Conservation (phyloP, 805 yeast species). For the Cyberlindnera americana region DNA sequence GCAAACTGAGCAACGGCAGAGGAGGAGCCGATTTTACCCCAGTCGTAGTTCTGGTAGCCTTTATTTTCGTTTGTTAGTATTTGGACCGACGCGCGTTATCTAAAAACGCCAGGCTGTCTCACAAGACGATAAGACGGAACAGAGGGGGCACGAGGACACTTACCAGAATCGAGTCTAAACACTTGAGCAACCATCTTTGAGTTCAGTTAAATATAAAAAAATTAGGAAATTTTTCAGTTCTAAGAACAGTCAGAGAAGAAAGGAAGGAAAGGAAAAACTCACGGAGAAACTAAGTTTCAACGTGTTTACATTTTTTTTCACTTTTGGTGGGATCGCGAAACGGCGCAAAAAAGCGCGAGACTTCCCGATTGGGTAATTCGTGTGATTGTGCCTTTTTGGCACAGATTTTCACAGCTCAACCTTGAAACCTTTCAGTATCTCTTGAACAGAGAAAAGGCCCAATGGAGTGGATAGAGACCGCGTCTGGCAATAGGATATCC, state of each 20-base stretch:
- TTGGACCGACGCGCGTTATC: neutral
- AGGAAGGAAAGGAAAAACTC: neutral
- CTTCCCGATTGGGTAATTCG: neutral
- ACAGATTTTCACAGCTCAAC: too few relatives aligned
- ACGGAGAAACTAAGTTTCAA: neutral
- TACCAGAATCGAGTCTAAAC: conserved; percentile 40
- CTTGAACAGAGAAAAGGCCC: too few relatives aligned
- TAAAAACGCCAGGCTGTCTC: too few relatives aligned
- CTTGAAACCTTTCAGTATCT: too few relatives aligned
- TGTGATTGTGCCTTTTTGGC: neutral
- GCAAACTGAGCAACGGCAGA: conserved; percentile 93
- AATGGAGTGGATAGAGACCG: conserved; percentile 43
- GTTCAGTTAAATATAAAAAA: neutral
- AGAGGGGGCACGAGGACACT: too few relatives aligned
- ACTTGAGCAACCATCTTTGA: conserved; percentile 30
- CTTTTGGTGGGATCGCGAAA: neutral
- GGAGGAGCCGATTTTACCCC: conserved; percentile 81
- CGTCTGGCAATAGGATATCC: conserved; percentile 49
- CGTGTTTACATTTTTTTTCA: conserved; percentile 1
- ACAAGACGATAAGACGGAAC: too few relatives aligned
- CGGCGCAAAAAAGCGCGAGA: neutral
- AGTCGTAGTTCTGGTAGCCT: conserved; percentile 78
- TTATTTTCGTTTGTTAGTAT: neutral
- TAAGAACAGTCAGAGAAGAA: conserved; percentile 11
- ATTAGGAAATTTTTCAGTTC: too few relatives aligned